Conservation (phyloP, 768 basidiomycete genomes). For the Nevesoporus exiguus region DNA sequence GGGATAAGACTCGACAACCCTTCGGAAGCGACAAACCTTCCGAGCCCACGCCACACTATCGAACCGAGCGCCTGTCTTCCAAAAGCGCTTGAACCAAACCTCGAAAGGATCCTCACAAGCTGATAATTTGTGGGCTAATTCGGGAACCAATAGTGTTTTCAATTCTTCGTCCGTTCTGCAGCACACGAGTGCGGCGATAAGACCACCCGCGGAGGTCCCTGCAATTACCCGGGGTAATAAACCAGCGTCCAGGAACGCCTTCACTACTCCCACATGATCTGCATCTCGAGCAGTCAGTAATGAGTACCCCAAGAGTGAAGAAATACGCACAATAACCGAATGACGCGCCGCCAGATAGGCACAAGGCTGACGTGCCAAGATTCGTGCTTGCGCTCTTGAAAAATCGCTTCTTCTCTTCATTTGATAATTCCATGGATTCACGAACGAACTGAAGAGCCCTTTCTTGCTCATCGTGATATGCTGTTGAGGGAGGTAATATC, state of each 20-base stretch:
- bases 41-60: constrained; percentile 86
- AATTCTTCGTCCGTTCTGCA: constrained; percentile 89
- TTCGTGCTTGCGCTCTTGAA: constrained; percentile 89
- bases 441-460: constrained; percentile 73
- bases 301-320: neutral
- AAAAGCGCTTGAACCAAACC: constrained; percentile 69
- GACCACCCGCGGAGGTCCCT: constrained; percentile 91
- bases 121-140: constrained; percentile 78
- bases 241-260: constrained; percentile 84
- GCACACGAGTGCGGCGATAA: constrained; percentile 73
- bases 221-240: constrained; percentile 90
- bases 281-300: constrained; percentile 4
- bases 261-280: constrained; percentile 91
- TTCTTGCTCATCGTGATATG: constrained; percentile 78
- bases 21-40: constrained; percentile 52
- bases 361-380: constrained; percentile 87
- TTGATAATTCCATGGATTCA: constrained; percentile 63
- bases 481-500: constrained; percentile 36
- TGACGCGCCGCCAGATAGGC: constrained; percentile 92
- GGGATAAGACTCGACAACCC: neutral
- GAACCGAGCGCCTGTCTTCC: constrained; percentile 91
- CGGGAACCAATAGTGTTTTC: constrained; percentile 69
- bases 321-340: constrained; percentile 82
- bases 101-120: constrained; percentile 76
- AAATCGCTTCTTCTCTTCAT: constrained; percentile 89